These are phyloP conservation scores for Penicillium silybi DNA, from an alignment of 495 filamentous ascomycete genomes.

Conservation along the genomic window DNA sequence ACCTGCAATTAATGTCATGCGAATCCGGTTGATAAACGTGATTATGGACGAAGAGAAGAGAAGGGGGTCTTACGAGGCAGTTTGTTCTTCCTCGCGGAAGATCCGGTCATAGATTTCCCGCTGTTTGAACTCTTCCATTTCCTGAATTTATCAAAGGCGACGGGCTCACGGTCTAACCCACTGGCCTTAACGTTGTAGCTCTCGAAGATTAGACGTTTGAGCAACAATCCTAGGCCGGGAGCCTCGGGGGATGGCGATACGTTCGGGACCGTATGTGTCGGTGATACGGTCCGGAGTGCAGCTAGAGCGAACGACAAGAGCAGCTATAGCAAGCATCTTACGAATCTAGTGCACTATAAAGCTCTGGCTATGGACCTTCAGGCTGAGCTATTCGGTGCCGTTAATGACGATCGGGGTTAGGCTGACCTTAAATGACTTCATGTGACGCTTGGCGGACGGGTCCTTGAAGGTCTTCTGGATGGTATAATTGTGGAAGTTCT, in stretches of 20 bases:
- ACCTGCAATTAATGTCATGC: constrained; percentile 43
- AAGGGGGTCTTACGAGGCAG: constrained; percentile 12
- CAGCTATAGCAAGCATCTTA: constrained; percentile 94
- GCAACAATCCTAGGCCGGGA: constrained; percentile 77
- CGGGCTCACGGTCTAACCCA: constrained; percentile 54
- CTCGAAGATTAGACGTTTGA: constrained; percentile 88
- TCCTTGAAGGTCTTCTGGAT: constrained; percentile 77
- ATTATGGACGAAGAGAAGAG: too few relatives aligned
- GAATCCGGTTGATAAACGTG: too few relatives aligned
- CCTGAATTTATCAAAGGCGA: constrained; percentile 73
- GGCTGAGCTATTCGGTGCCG: constrained; percentile 88
- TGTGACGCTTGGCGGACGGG: constrained; percentile 77
- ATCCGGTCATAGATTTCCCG: constrained; percentile 88
- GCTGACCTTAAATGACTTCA: constrained; percentile 80
- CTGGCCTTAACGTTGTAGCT: constrained; percentile 66
- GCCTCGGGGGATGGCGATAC: constrained; percentile 89
- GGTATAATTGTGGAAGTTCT: constrained; percentile 95
- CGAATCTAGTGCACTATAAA: constrained; percentile 99
- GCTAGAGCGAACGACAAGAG: constrained; percentile 78
- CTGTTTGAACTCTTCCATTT: constrained; percentile 88
- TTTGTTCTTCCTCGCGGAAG: constrained; percentile 80
- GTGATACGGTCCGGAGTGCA: constrained; percentile 60
- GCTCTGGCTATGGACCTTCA: constrained; percentile 94
- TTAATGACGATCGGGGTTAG: constrained; percentile 73
- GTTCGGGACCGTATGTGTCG: constrained; percentile 60